These are phyloP conservation scores for Eucalyptus caleyi DNA, from an alignment of 345 rosid species.

Conservation along the genomic window DNA sequence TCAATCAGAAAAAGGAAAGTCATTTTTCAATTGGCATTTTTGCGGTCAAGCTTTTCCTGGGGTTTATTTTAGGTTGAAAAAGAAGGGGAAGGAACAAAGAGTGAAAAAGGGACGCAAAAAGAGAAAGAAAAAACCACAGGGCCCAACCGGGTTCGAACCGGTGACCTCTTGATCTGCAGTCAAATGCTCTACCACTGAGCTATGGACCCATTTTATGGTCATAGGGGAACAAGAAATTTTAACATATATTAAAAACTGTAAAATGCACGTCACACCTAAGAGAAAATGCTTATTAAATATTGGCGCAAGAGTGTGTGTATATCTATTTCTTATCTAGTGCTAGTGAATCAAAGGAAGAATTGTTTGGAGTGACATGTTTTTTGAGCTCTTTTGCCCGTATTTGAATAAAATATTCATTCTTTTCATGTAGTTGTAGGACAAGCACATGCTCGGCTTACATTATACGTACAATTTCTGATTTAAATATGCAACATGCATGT, in stretches of 20 bases:
- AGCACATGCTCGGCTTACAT: neutral
- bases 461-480: neutral
- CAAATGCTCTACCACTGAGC: conserved; percentile 92
- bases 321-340: neutral
- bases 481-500: neutral
- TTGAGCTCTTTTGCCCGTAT: neutral
- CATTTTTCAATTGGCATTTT: too few species aligned
- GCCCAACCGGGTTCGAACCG: conserved; percentile 29
- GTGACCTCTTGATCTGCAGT: conserved; percentile 79
- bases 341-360: neutral
- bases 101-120: neutral
- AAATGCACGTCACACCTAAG: too few species aligned
- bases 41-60: neutral
- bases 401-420: neutral
- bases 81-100: neutral
- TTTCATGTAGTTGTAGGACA: neutral
- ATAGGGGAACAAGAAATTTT: accelerated
- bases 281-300: neutral
- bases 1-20: too few species aligned
- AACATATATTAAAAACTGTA: too few species aligned
- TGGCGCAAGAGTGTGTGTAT: neutral
- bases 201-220: conserved; percentile 20
- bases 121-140: neutral
- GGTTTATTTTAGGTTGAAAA: too few species aligned
- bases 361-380: neutral